phyloP scores from a whole-genome alignment of 495 filamentous ascomycete genomes.

The Tuber umbilicatum region DNA sequence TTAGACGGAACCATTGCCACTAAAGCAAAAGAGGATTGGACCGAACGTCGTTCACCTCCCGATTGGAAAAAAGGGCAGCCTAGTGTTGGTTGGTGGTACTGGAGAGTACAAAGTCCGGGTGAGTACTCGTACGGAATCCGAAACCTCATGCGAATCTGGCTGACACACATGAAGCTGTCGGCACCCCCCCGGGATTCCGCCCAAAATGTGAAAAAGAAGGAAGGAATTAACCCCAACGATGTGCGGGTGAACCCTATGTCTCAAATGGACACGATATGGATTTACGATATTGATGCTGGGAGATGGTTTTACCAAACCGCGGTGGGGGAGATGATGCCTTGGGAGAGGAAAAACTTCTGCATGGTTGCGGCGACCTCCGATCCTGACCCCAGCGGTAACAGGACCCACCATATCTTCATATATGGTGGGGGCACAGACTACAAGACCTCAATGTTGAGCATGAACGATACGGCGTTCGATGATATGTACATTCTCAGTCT shows the following conservation, averaged over 20 bases:
- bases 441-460: constrained; percentile 7
- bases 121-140: not conserved
- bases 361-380: constrained; percentile 1
- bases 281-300: constrained; percentile 6
- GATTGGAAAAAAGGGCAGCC: constrained; percentile 9
- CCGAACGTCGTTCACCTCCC: constrained; percentile 7
- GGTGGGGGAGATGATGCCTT: constrained; percentile 7
- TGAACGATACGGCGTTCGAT: constrained; percentile 11
- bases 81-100: constrained; percentile 10
- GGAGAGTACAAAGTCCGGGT: constrained; percentile 13
- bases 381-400: not conserved
- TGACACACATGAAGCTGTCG: not conserved
- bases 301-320: constrained; percentile 12
- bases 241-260: constrained; percentile 15
- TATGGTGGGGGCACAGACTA: constrained; percentile 15
- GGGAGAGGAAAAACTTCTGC: constrained; percentile 12
- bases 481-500: constrained; percentile 15
- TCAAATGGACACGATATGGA: constrained; percentile 16
- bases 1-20: constrained; percentile 4
- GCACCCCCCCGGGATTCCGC: not conserved
- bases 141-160: not conserved
- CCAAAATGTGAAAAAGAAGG: not conserved
- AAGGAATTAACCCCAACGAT: constrained; percentile 7
- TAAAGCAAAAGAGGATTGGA: constrained; percentile 14
- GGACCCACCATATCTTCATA: constrained; percentile 8